Evolutionary conservation across 805 yeast species (phyloP).

Genomic region (Alloascoidea africana): DNA sequence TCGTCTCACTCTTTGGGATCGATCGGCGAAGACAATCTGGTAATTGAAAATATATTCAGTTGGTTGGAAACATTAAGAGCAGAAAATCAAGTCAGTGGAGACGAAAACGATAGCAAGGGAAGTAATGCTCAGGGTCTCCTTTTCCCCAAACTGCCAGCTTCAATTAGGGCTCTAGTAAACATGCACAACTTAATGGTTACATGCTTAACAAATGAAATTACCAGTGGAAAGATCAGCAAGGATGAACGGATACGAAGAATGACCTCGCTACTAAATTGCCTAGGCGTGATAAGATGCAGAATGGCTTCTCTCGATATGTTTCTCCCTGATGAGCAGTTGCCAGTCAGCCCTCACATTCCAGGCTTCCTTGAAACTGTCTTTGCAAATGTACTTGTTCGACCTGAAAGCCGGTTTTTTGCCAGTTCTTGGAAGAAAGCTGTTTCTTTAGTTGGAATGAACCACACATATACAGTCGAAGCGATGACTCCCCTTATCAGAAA

Average conservation of each 20-base stretch:
- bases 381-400: conserved; percentile 57
- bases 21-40: conserved; percentile 34
- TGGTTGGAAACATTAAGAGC: conserved; percentile 48
- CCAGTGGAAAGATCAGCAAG: conserved; percentile 38
- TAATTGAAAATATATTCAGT: conserved; percentile 50
- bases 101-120: too few species aligned
- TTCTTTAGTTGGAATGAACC: conserved; percentile 12
- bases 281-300: conserved; percentile 50
- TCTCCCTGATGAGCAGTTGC: conserved; percentile 16
- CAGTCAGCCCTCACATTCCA: conserved; percentile 32
- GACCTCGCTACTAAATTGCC: conserved; percentile 48
- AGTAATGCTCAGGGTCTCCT: conserved; percentile 27
- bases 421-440: conserved; percentile 57
- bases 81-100: too few species aligned
- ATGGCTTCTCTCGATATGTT: conserved; percentile 44
- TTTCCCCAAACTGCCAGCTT: conserved; percentile 43
- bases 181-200: conserved; percentile 53
- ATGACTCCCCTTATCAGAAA: conserved; percentile 14
- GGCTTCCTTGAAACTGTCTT: conserved; percentile 76
- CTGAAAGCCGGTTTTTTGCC: conserved; percentile 62
- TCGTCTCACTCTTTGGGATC: conserved; percentile 14
- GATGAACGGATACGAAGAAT: conserved; percentile 54
- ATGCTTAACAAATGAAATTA: conserved; percentile 47
- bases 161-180: conserved; percentile 48
- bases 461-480: conserved; percentile 7